Evolutionary conservation across 2,329 filamentous ascomycete species (phyloP), one percentile per base, ranked within the genome.

Genomic region (Colletotrichum godetiae): DNA sequence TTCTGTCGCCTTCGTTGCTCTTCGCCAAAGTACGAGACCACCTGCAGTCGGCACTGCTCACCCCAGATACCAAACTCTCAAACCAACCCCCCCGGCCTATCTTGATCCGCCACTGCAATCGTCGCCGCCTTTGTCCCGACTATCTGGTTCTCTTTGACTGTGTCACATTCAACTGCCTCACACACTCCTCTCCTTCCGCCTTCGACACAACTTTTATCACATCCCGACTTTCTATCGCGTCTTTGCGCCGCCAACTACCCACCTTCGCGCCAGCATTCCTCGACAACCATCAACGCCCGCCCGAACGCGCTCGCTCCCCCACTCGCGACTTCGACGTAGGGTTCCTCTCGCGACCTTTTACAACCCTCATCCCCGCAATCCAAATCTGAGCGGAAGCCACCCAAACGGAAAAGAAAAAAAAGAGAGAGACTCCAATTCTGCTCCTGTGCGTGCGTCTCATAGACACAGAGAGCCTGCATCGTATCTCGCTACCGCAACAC

Each of bases 61-160:
- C 42, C 52, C 27, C 46, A 73, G 61, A 73, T 58, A 70, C 71
- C 67, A 67, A 73, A 27, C 33, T 57, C 60, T 62, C 53, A 56
- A 58, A 55, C 66, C 59, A 60, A 31, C 33, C 67, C 60, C 71
- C 71, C 55, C 27, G 71, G 67, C 67, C 52, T 42, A 46, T 71
- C 61, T 61, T 66, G 67, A 57, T 71, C 71, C 67, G 61, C 49
- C 49, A 52, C 56, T 70, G 35, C 60, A 73, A 66, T 71, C 71
- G 67, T 70, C 71, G 67, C 60, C 61, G 60, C 71, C 27, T 65
- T 66, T 53, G 71, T 71, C 71, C 71, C 71, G 61, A 70, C n/a
- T 67, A 71, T 66, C 46, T 73, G 71, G 71, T 71, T 65, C 56
- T 29, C 55, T 37, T 61, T 65, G 55, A 42, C 67, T 73, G 71